phyloP scores from a whole-genome alignment of 2,329 filamentous ascomycete genomes.

The Torrubiella hemipterigena region DNA sequence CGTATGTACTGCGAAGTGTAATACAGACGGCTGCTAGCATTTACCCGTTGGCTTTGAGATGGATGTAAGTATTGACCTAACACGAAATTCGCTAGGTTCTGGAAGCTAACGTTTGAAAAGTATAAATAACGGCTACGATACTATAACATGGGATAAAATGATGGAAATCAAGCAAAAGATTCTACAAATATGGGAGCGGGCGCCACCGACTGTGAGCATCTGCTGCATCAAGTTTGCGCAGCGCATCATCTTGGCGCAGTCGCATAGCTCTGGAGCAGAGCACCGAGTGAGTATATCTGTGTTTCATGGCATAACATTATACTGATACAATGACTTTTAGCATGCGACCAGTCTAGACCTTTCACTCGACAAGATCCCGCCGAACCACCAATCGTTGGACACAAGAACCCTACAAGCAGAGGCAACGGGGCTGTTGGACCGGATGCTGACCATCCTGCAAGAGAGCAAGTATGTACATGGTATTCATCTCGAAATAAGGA shows the following conservation, averaged over 20 bases:
- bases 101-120: conserved; percentile 33
- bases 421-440: conserved; percentile 78
- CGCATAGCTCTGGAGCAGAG: conserved; percentile 68
- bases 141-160: conserved; percentile 77
- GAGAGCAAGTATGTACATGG: conserved; percentile 58
- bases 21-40: conserved; percentile 86
- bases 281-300: conserved; percentile 57
- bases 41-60: conserved; percentile 82
- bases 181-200: conserved; percentile 75
- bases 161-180: conserved; percentile 80
- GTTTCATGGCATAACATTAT: too few species aligned
- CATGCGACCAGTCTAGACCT: conserved; percentile 52
- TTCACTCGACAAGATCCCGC: conserved; percentile 74
- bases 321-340: conserved; percentile 19
- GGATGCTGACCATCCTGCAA: conserved; percentile 74
- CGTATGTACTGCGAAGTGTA: conserved; percentile 69
- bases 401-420: conserved; percentile 81
- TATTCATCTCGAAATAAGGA: conserved; percentile 3
- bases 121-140: conserved; percentile 76
- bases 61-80: conserved; percentile 61
- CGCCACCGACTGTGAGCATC: conserved; percentile 64
- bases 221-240: conserved; percentile 98
- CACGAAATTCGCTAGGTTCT: conserved; percentile 2
- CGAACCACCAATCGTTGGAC: conserved; percentile 70
- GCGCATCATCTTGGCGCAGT: conserved; percentile 84